Conservation (phyloP, 106 monocot genomes). For the Acorus calamus region DNA sequence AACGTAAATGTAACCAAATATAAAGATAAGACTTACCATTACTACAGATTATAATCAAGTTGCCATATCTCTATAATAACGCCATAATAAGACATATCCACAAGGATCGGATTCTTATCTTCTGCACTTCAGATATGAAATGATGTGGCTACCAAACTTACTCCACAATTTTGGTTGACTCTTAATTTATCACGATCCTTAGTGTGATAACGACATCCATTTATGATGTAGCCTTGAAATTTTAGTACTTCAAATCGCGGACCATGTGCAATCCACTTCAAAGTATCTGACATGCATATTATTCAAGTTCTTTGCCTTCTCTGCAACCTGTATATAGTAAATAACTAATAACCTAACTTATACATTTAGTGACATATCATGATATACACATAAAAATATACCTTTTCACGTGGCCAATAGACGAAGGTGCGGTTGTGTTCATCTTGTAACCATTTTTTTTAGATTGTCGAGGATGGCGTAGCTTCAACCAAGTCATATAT, state of each 20-base stretch:
- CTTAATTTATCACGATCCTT: background rate
- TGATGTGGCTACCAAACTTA: background rate
- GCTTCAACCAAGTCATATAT: no score
- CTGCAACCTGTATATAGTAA: background rate
- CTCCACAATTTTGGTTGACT: background rate
- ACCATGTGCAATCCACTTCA: background rate
- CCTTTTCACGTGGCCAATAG: no score
- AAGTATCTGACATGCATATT: background rate
- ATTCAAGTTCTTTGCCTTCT: background rate
- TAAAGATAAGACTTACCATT: no score
- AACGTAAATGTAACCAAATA: no score
- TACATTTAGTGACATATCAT: no score
- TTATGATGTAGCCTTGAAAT: background rate
- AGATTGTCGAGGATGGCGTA: no score
- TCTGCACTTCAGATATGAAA: background rate
- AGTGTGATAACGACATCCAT: background rate
- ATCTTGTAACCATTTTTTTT: no score
- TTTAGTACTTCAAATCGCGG: background rate
- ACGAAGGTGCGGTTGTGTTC: no score
- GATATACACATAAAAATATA: no score
- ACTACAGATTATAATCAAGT: background rate
- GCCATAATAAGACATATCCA: background rate
- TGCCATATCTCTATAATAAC: background rate
- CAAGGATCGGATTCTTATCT: background rate
- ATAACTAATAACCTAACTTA: no score